phyloP scores from a whole-genome alignment of 306 rosid species.

The Dalbergia cultrata region DNA sequence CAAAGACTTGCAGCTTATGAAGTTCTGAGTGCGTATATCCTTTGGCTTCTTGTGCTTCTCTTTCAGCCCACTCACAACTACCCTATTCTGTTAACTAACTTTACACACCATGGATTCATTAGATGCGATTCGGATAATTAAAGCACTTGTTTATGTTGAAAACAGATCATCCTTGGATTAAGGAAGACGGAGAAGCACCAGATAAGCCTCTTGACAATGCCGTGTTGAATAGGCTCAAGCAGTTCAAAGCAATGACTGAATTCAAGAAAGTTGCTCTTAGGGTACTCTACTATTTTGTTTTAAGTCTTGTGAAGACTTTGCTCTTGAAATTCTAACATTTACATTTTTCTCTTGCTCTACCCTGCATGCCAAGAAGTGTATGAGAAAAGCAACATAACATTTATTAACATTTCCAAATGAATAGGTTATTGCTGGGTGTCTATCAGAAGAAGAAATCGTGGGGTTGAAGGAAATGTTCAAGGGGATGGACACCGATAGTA shows the following conservation, averaged over 20 bases:
- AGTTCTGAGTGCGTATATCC: conserved; percentile 65
- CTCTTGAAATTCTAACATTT: not conserved
- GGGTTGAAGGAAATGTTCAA: conserved; percentile 92
- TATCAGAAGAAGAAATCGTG: conserved; percentile 93
- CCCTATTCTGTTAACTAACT: not conserved
- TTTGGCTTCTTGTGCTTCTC: not conserved
- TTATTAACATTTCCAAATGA: not conserved
- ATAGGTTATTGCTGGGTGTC: conserved; percentile 91
- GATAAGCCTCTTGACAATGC: conserved; percentile 82
- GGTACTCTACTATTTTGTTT: conserved; percentile 40
- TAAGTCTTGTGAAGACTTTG: not conserved
- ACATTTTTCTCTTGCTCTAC: not conserved
- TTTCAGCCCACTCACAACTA: not conserved
- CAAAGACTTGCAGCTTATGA: conserved; percentile 72
- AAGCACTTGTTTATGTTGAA: conserved; percentile 6
- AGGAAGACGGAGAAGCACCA: conserved; percentile 66
- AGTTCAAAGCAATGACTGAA: conserved; percentile 72
- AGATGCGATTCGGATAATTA: not conserved
- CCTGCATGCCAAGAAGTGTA: not conserved
- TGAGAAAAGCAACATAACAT: not conserved
- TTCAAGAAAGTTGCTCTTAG: conserved; percentile 58
- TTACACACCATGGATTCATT: not conserved
- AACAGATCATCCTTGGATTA: conserved; percentile 81
- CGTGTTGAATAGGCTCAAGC: conserved; percentile 84
- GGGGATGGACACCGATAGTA: conserved; percentile 85